Evolutionary conservation across 2,329 filamentous ascomycete genomes (phyloP).

Genomic region (Monilinia fructicola): DNA sequence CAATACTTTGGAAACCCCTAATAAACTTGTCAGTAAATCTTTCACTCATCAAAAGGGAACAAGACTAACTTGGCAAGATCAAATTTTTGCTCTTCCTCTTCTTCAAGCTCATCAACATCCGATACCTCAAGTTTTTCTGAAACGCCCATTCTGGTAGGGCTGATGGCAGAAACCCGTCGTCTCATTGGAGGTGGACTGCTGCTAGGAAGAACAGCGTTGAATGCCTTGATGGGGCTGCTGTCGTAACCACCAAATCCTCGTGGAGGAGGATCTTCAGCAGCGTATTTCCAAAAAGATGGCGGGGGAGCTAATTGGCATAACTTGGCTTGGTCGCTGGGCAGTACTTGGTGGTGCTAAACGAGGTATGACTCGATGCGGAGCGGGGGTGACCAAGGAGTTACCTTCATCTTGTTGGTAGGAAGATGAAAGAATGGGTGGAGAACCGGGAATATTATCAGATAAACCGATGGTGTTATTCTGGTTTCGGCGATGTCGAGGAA

Average conservation of each 20-base stretch:
- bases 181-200: conserved; percentile 55
- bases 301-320: conserved; percentile 81
- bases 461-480: conserved; percentile 48
- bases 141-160: conserved; percentile 34
- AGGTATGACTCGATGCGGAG: conserved; percentile 71
- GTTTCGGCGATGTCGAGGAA: conserved; percentile 54
- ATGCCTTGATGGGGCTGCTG: conserved; percentile 56
- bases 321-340: conserved; percentile 76
- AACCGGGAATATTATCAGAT: conserved; percentile 55
- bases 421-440: conserved; percentile 58
- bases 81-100: conserved; percentile 36
- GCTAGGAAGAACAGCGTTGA: conserved; percentile 46
- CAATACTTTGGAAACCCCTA: conserved; percentile 63
- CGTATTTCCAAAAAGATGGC: conserved; percentile 86
- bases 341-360: conserved; percentile 77
- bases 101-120: conserved; percentile 34
- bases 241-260: conserved; percentile 51
- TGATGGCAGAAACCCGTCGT: conserved; percentile 32
- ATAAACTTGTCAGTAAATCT: conserved; percentile 36
- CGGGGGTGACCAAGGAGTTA: conserved; percentile 66
- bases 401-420: conserved; percentile 62
- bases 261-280: conserved; percentile 66
- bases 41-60: not conserved
- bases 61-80: conserved; percentile 38
- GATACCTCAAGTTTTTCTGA: conserved; percentile 30